Conservation (phyloP, 148 eudicot species). For the Pouteria glomerata region DNA sequence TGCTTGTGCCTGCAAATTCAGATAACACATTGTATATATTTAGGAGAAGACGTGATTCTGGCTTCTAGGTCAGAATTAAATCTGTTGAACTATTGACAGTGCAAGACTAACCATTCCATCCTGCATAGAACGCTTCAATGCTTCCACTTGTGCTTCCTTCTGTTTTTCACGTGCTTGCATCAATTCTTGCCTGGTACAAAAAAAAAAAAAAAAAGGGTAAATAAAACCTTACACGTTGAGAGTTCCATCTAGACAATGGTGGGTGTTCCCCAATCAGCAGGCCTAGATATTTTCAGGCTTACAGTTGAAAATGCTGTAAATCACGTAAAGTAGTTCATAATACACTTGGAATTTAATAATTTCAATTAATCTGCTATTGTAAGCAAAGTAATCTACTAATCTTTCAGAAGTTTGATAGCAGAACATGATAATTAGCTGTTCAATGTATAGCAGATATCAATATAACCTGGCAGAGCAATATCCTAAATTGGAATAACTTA, state of each 20-base stretch:
- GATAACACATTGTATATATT: background rate
- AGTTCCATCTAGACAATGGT: too few relatives aligned
- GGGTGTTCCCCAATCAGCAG: background rate
- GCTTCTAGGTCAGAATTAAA: background rate
- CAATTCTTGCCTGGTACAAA: conserved; percentile 58
- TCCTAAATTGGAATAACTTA: too few relatives aligned
- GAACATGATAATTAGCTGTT: background rate
- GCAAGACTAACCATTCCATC: conserved; percentile 66
- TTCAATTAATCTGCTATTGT: background rate
- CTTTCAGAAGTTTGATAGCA: background rate
- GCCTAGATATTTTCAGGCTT: background rate
- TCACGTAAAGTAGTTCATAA: background rate
- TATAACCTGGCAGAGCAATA: too few relatives aligned
- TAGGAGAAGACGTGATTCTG: background rate
- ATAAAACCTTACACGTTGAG: too few relatives aligned
- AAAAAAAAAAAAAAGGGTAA: conserved; percentile 1
- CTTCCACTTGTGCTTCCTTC: conserved; percentile 74
- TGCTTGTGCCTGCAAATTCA: conserved; percentile 69
- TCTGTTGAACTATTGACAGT: background rate
- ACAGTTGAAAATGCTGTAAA: background rate
- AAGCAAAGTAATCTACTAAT: too few relatives aligned
- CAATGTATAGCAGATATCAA: too few relatives aligned
- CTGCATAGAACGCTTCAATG: conserved; percentile 68
- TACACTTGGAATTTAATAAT: background rate
- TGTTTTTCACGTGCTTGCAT: conserved; percentile 73